phyloP scores from a whole-genome alignment of 2,329 filamentous ascomycete species.

The Epichloe bromicola region DNA sequence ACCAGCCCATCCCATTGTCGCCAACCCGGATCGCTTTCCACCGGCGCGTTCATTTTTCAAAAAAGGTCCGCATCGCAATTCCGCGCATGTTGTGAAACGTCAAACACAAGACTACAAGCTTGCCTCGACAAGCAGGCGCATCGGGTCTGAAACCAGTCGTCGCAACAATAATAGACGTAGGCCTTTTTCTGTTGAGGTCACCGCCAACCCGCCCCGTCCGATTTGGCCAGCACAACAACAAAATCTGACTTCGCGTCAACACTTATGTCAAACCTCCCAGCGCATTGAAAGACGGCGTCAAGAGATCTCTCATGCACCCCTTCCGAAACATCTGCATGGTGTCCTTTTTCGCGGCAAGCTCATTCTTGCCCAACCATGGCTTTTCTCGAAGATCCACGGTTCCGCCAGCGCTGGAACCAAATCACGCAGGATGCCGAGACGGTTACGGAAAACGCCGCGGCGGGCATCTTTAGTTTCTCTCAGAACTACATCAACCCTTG shows the following conservation, averaged over 20 bases:
- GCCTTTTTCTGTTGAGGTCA: not conserved
- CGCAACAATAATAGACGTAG: not conserved
- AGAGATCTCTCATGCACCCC: not conserved
- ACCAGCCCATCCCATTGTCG: not conserved
- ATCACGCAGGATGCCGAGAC: conserved; percentile 82
- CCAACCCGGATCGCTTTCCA: not conserved
- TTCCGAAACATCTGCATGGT: not conserved
- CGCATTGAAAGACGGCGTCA: not conserved
- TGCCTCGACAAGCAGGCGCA: not conserved
- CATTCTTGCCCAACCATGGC: conserved; percentile 29
- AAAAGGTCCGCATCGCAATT: not conserved
- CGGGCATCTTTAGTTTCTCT: conserved; percentile 77
- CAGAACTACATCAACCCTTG: conserved; percentile 79
- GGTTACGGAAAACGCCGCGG: conserved; percentile 83
- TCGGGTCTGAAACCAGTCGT: not conserved
- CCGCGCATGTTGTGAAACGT: not conserved
- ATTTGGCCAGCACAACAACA: not conserved
- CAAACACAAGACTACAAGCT: not conserved
- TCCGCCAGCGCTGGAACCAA: conserved; percentile 88
- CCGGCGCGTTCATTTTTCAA: not conserved
- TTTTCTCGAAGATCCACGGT: conserved; percentile 67
- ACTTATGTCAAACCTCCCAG: not conserved
- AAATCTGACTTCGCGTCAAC: not conserved
- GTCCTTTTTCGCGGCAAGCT: conserved; percentile 2
- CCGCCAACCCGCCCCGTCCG: not conserved